A percentile compares a stretch with the other conserved stretches of the same genome.
These are phyloP conservation scores for Gonapodya prolifera DNA, from an alignment of 192 early-diverging fungal genomes.

Conservation along the genomic window DNA sequence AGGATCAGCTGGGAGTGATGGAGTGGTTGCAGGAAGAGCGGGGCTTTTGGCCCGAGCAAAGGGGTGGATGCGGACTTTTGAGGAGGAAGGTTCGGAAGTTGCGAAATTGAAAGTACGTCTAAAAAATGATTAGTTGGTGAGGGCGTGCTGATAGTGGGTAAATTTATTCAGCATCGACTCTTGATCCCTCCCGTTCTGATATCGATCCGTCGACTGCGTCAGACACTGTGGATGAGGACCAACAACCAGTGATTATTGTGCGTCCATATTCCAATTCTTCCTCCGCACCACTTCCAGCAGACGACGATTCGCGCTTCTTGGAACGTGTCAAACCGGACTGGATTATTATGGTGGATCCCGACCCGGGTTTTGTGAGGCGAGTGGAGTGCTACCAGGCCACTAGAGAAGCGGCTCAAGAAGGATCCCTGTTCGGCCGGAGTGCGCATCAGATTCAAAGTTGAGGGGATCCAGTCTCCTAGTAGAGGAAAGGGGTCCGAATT, in stretches of 20 bases:
- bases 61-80: neutral
- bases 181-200: too few relatives aligned
- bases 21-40: neutral
- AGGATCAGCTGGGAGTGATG: conserved; percentile 6
- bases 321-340: conserved; percentile 56
- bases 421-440: too few relatives aligned
- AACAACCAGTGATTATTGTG: conserved; percentile 33
- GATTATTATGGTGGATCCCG: conserved; percentile 86
- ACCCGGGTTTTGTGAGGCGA: conserved; percentile 72
- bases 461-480: too few relatives aligned
- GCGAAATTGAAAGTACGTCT: neutral
- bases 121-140: neutral
- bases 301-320: conserved; percentile 51
- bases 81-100: neutral
- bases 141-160: too few relatives aligned
- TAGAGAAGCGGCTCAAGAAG: neutral
- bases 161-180: too few relatives aligned
- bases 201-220: too few relatives aligned
- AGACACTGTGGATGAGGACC: conserved; percentile 31
- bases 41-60: conserved; percentile 8
- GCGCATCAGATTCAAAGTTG: too few relatives aligned
- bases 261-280: conserved; percentile 31
- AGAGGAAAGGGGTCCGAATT: too few relatives aligned
- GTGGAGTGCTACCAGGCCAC: conserved; percentile 50
- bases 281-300: conserved; percentile 18